Conservation (phyloP, 345 rosid species). For the Murraya paniculata region DNA sequence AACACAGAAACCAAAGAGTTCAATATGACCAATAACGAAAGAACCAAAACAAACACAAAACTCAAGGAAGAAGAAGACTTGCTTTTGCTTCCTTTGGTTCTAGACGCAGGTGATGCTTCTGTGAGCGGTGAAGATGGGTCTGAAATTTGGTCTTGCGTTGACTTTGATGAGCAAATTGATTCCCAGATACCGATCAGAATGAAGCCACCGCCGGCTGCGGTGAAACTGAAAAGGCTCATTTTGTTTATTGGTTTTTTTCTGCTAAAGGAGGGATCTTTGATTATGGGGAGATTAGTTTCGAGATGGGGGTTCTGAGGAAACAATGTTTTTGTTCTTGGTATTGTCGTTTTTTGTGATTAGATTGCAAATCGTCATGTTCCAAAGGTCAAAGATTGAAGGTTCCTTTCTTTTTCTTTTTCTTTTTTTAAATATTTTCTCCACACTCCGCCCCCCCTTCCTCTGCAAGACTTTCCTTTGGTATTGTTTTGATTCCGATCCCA, state of each 20-base stretch:
- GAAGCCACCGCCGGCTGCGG: conserved; percentile 61
- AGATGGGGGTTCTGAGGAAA: not conserved
- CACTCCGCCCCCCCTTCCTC: no score
- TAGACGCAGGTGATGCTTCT: conserved; percentile 7
- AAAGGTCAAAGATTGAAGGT: not conserved
- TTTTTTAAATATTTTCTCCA: no score
- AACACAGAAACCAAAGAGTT: conserved; percentile 60
- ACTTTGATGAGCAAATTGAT: conserved; percentile 37
- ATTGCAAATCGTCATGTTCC: not conserved
- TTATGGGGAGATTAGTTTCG: not conserved
- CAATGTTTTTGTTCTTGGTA: not conserved
- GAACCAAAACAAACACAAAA: conserved; percentile 26
- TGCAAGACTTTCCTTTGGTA: not conserved
- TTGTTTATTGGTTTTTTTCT: not conserved
- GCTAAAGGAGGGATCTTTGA: not conserved
- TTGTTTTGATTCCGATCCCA: not conserved
- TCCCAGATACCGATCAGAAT: conserved; percentile 60
- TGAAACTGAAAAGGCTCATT: conserved; percentile 55
- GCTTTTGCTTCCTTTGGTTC: not conserved
- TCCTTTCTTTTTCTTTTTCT: not conserved
- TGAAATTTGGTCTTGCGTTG: not conserved
- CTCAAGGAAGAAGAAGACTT: conserved; percentile 16
- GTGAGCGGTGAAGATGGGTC: conserved; percentile 32
- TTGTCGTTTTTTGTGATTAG: not conserved
- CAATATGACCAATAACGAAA: conserved; percentile 49